These are phyloP conservation scores for Euphorbia celastroides DNA, from an alignment of 441 rosid genomes.

Conservation along the genomic window DNA sequence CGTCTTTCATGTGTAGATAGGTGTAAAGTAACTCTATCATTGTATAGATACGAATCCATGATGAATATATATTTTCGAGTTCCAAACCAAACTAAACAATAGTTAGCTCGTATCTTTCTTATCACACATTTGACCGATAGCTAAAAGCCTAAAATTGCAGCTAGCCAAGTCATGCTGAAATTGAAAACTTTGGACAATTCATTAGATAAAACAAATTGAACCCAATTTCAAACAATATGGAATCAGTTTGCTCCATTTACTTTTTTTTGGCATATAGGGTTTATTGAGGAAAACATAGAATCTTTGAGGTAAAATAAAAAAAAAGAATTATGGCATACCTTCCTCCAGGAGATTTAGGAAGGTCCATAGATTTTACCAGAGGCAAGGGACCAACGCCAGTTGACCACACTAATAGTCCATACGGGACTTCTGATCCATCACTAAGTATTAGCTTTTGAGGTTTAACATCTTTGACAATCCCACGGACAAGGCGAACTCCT, in stretches of 20 bases:
- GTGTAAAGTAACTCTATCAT: neutral
- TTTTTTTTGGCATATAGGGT: neutral
- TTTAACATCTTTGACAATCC: conserved; percentile 78
- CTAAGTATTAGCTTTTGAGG: conserved; percentile 61
- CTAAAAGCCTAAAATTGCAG: neutral
- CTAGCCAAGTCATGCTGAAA: neutral
- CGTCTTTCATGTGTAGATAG: neutral
- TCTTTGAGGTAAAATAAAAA: neutral
- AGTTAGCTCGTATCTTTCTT: neutral
- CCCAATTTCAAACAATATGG: neutral
- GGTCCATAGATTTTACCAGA: conserved; percentile 55
- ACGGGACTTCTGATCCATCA: conserved; percentile 83
- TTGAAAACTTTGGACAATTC: neutral
- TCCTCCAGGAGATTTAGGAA: conserved; percentile 85
- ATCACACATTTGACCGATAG: neutral
- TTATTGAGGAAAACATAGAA: neutral
- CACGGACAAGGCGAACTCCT: conserved; percentile 80
- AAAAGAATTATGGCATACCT: conserved; percentile 37
- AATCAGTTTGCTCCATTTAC: neutral
- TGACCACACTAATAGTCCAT: conserved; percentile 86
- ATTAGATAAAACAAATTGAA: too few relatives aligned
- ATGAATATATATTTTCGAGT: neutral
- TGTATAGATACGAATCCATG: neutral
- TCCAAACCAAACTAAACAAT: neutral
- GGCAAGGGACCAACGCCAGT: conserved; percentile 90